A percentile compares a stretch with the other conserved stretches of the same genome.
These are phyloP conservation scores for Nitzschia sp. DNA, from an alignment of 108 stramenopile species.

Conservation along the genomic window DNA sequence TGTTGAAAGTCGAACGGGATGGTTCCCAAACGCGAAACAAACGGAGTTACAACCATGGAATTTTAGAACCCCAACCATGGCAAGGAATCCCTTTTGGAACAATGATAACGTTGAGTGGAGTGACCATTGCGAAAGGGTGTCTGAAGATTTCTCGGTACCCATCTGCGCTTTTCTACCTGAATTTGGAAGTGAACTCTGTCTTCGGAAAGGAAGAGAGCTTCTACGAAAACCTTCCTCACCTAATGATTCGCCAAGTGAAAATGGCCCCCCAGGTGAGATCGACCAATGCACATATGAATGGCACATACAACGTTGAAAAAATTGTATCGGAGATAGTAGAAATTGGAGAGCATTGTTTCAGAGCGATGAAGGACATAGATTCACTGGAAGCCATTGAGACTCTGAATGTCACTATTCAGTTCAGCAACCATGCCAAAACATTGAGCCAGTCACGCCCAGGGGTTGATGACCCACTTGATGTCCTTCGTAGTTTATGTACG, in stretches of 20 bases:
- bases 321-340: not conserved
- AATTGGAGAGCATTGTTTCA: constrained; percentile 32
- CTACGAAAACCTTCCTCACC: too few species aligned
- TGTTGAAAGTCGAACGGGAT: constrained; percentile 14
- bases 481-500: constrained; percentile 15
- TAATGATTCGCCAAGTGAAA: too few species aligned
- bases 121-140: constrained; percentile 61
- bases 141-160: constrained; percentile 51
- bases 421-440: constrained; percentile 29
- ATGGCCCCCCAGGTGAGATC: too few species aligned
- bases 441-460: not conserved
- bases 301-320: not conserved
- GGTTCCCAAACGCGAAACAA: constrained; percentile 6
- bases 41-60: constrained; percentile 17
- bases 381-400: constrained; percentile 49
- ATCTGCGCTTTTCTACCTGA: constrained; percentile 65
- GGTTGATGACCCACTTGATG: not conserved
- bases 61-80: constrained; percentile 40
- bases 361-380: constrained; percentile 49
- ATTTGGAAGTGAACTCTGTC: constrained; percentile 44
- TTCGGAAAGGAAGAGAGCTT: constrained; percentile 16
- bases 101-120: constrained; percentile 61
- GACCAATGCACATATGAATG: not conserved
- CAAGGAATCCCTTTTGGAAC: constrained; percentile 68
- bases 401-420: constrained; percentile 50